phyloP scores from a whole-genome alignment of 371 early-diverging fungal genomes.

The Mortierella sp. region DNA sequence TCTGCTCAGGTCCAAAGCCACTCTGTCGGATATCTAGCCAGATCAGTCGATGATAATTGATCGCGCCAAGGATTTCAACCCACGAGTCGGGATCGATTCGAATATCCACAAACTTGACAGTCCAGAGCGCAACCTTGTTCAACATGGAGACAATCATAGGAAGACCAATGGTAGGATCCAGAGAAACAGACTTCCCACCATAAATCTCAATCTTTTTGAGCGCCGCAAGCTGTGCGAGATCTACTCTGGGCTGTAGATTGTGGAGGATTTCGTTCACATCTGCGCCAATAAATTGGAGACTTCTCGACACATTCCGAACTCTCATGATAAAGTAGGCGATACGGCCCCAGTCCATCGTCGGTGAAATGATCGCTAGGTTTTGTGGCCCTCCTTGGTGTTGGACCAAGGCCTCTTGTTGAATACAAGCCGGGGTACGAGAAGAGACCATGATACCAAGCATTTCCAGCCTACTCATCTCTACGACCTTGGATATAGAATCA shows the following conservation, averaged over 20 bases:
- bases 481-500: neutral
- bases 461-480: neutral
- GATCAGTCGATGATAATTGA: neutral
- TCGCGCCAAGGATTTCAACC: neutral
- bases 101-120: neutral
- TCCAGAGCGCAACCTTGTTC: constrained; percentile 3
- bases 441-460: neutral
- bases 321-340: neutral
- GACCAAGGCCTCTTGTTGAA: no score
- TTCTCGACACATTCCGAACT: neutral
- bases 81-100: constrained; percentile 3
- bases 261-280: constrained; percentile 6
- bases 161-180: constrained; percentile 2
- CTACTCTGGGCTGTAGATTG: constrained; percentile 1
- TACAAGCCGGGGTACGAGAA: neutral
- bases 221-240: neutral
- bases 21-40: constrained; percentile 5
- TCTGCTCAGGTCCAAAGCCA: neutral
- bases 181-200: constrained; percentile 5
- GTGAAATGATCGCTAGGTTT: neutral
- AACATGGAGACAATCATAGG: neutral
- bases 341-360: neutral
- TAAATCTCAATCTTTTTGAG: neutral
- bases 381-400: no score
- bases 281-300: neutral